Evolutionary conservation across 805 yeast genomes (phyloP), one percentile per base, ranked within the genome.

Genomic region (Lachancea quebecensis): DNA sequence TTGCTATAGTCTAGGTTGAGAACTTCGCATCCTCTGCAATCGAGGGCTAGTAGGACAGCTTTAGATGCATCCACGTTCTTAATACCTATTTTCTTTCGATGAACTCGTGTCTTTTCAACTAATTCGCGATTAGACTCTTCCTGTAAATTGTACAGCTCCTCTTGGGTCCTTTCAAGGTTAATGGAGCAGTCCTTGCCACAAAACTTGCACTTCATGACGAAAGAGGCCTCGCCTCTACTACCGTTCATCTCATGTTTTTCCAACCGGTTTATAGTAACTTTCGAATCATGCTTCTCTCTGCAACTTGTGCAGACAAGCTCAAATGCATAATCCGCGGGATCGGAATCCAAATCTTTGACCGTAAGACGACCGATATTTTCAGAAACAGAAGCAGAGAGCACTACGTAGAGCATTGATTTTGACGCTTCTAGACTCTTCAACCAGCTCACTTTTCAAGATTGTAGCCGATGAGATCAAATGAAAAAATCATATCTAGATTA

Each of bases 21-120:
- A 29, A 89, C 68, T 42, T 86, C 95, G 35, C 87, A 64, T 2
- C 99, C 99, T 55, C 99, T 78, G 40, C 89, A 75, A 57, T 93
- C 98, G 45, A 93, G 77, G 35, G 79, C 79, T 28, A 89, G 68
- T 28, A 90, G 58, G 2, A 65, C 54, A n/a, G 68, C 58, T 17
- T 43, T 45, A 11, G 57, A 50, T 12, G 39, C 45, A 3, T 47
- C 45, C 7, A 53, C 38, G 38, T 51, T 47, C 34, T 49, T 56
- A 33, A 62, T 46, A 11, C 62, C 60, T 33, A 49, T 51, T 41
- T 64, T 62, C 48, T 61, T 61, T 35, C 66, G 56, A 35, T 50
- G 53, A 5, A 45, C 51, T 29, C 53, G 48, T 21, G 47, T 43
- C 17, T 50, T 49, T 16, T 54, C 50, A 12, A 48, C 46, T 29